Evolutionary conservation across 495 filamentous ascomycete genomes (phyloP).

Genomic region (Hyphodiscus hymeniophilus): DNA sequence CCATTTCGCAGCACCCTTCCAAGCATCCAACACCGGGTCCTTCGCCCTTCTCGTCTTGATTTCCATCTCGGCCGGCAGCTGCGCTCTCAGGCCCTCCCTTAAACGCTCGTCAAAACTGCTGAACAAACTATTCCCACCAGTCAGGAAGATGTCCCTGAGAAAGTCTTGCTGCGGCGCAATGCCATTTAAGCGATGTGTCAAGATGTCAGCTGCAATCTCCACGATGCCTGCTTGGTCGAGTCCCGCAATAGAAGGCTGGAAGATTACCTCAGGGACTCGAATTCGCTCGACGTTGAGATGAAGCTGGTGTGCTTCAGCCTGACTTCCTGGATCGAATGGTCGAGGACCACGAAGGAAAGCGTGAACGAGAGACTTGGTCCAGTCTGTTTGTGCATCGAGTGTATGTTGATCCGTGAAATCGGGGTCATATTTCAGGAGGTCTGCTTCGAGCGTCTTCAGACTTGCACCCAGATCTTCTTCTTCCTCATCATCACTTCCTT

Average conservation of each 20-base stretch:
- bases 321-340: slow-evolving; percentile 72
- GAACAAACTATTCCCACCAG: slow-evolving; percentile 88
- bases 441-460: slow-evolving; percentile 68
- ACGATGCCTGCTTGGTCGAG: slow-evolving; percentile 90
- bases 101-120: slow-evolving; percentile 79
- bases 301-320: slow-evolving; percentile 76
- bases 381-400: slow-evolving; percentile 84
- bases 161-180: slow-evolving; percentile 52
- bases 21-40: slow-evolving; percentile 76
- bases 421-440: slow-evolving; percentile 79
- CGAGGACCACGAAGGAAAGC: slow-evolving; percentile 82
- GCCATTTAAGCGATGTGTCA: slow-evolving; percentile 63
- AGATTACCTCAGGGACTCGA: slow-evolving; percentile 89
- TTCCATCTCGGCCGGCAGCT: slow-evolving; percentile 59
- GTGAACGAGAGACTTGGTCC: slow-evolving; percentile 85
- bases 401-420: slow-evolving; percentile 85
- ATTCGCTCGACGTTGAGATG: slow-evolving; percentile 97
- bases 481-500: slow-evolving; percentile 57
- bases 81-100: slow-evolving; percentile 57
- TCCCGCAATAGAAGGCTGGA: slow-evolving; percentile 87
- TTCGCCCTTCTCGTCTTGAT: slow-evolving; percentile 60
- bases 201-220: slow-evolving; percentile 79
- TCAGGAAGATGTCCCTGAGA: slow-evolving; percentile 82
- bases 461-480: slow-evolving; percentile 74
- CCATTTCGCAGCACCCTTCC: slow-evolving; percentile 89